These are phyloP conservation scores for Hyparrhenia diplandra DNA, from an alignment of 176 grass and related monocot species.

Conservation along the genomic window DNA sequence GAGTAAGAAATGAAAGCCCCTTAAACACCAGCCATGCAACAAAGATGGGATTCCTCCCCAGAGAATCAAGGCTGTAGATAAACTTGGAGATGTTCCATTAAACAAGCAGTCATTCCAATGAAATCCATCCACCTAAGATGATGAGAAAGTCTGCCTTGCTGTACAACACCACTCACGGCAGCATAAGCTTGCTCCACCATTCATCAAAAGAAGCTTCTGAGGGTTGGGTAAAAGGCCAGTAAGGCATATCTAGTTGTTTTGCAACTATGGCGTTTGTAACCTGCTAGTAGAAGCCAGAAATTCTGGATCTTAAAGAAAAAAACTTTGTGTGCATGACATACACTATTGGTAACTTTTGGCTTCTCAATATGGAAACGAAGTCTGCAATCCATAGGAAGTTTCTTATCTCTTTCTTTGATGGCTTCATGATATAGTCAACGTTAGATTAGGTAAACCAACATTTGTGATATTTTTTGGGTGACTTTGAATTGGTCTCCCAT, in stretches of 20 bases:
- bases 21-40: neutral
- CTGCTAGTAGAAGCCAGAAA: neutral
- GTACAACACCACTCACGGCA: neutral
- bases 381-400: neutral
- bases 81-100: neutral
- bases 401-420: conserved; percentile 24
- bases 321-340: neutral
- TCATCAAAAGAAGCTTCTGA: neutral
- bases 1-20: neutral
- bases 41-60: neutral
- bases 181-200: neutral
- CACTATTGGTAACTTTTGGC: neutral
- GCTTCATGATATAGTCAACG: conserved; percentile 8
- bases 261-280: neutral
- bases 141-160: neutral
- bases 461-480: neutral
- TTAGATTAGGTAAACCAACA: neutral
- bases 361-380: neutral
- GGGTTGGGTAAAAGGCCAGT: neutral
- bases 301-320: neutral
- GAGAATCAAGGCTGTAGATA: neutral
- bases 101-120: neutral
- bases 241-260: neutral
- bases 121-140: neutral
- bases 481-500: conserved; percentile 18